Evolutionary conservation across 1,284 basidiomycete genomes (phyloP), one percentile per base, ranked within the genome.

Genomic region (Microbotryum violaceum): DNA sequence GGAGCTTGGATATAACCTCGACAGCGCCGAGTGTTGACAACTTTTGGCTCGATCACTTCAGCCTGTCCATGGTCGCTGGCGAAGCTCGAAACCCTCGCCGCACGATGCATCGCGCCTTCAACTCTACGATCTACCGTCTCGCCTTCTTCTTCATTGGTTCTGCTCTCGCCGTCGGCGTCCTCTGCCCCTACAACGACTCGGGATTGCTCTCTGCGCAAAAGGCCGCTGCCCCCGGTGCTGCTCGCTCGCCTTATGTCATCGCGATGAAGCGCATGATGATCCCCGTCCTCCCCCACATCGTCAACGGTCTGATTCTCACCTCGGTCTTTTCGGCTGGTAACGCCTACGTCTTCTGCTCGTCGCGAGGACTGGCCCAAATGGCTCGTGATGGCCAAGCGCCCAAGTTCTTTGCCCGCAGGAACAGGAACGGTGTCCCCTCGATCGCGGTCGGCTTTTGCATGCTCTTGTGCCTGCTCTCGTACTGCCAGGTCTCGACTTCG

Each of bases 61-160:
- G 37, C 16, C 45, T 42, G 16, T 45, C 50, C 20, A 27, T 57
- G 61, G 64, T 70, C 23, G 66, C 72, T 0, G 71, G 69, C 7
- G 73, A 74, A 55, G 67, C 70, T 62, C 64, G 20, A 64, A 74
- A 71, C 68, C 72, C 70, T 4, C 67, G 75, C 20, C 65, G 64
- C 16, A 61, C 70, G 50, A 62, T 76, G 51, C 74, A 74, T 6
- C 62, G 58, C 46, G 74, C 72, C 3, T 74, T 74, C 67, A 73
- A 68, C 27, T 56, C 66, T 2, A 71, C 69, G 16, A 62, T 71
- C 37, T 70, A 62, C 57, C 70, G 75, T 37, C 58, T 76, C 46
- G 49, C 72, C 21, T 54, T 70, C 52, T 76, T 72, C 65, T 76
- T 72, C 67, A 51, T 72, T 44, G 56, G 67, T 0, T 70, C 71